A percentile compares a stretch with the other conserved stretches of the same genome.
Evolutionary conservation across 2,329 filamentous ascomycete genomes (phyloP).

Genomic region (Fusarium camptoceras): DNA sequence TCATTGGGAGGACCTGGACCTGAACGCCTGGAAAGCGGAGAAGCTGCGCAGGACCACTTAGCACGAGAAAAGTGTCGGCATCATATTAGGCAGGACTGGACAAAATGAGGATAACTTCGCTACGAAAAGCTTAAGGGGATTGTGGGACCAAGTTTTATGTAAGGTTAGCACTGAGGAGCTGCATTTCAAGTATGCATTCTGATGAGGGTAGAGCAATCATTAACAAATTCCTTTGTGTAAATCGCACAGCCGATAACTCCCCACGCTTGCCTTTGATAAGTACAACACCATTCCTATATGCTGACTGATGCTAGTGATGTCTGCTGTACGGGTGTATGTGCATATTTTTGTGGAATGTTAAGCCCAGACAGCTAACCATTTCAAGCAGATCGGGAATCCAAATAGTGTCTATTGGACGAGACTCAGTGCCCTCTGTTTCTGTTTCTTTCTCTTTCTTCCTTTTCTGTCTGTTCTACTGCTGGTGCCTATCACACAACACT

Average conservation of each 20-base stretch:
- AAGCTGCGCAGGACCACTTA: constrained; percentile 37
- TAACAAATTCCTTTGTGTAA: constrained; percentile 27
- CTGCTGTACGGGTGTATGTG: constrained; percentile 31
- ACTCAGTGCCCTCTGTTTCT: constrained; percentile 9
- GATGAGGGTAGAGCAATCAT: constrained; percentile 23
- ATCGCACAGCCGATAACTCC: constrained; percentile 8
- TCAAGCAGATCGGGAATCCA: constrained; percentile 38
- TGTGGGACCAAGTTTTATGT: constrained; percentile 28
- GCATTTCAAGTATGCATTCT: constrained; percentile 28
- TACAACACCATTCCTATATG: constrained; percentile 21
- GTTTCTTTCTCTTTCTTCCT: constrained; percentile 6
- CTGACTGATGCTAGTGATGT: constrained; percentile 29
- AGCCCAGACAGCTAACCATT: constrained; percentile 35
- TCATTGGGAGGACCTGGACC: constrained; percentile 74
- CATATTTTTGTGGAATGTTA: constrained; percentile 34
- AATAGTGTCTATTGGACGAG: constrained; percentile 35
- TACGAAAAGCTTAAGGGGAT: constrained; percentile 5
- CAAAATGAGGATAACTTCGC: constrained; percentile 16
- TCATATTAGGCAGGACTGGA: constrained; percentile 25
- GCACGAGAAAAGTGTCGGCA: constrained; percentile 34
- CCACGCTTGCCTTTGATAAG: constrained; percentile 3
- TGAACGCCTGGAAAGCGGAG: constrained; percentile 45
- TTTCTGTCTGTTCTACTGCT: constrained; percentile 13
- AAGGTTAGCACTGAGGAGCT: constrained; percentile 33
- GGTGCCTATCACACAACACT: not conserved